These are phyloP conservation scores for Fusarium dlaminii DNA, from an alignment of 2,329 filamentous ascomycete species.

Conservation along the genomic window DNA sequence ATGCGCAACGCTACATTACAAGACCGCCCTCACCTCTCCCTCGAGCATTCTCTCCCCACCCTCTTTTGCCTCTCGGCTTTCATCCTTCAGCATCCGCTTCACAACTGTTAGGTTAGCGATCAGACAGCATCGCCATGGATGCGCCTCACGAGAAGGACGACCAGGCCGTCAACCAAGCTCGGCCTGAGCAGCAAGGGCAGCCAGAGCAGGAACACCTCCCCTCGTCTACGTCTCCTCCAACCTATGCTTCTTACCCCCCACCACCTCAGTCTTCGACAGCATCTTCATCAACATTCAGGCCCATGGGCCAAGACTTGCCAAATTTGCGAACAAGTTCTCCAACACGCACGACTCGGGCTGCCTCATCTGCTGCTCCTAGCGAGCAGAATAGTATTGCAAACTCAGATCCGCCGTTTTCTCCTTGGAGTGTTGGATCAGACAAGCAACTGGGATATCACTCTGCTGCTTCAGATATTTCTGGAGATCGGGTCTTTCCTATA, in stretches of 20 bases:
- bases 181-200: neutral
- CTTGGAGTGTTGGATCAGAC: conserved; percentile 56
- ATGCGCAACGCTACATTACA: conserved; percentile 36
- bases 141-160: conserved; percentile 24
- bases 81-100: conserved; percentile 4
- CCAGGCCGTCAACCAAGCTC: conserved; percentile 8
- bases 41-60: conserved; percentile 10
- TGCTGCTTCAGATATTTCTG: conserved; percentile 49
- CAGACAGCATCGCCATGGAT: conserved; percentile 36
- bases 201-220: neutral
- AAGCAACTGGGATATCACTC: conserved; percentile 49
- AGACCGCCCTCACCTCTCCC: conserved; percentile 13
- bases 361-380: conserved; percentile 27
- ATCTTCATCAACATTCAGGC: conserved; percentile 23
- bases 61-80: conserved; percentile 5
- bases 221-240: neutral
- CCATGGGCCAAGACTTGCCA: neutral
- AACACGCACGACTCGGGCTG: conserved; percentile 17
- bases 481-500: conserved; percentile 80
- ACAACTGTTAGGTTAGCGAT: conserved; percentile 31
- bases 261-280: conserved; percentile 19
- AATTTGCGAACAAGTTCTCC: conserved; percentile 5
- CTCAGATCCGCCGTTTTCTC: conserved; percentile 47
- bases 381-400: conserved; percentile 30
- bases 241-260: neutral